phyloP scores from a whole-genome alignment of 805 yeast genomes.

The Nakazawaea anatomiae region DNA sequence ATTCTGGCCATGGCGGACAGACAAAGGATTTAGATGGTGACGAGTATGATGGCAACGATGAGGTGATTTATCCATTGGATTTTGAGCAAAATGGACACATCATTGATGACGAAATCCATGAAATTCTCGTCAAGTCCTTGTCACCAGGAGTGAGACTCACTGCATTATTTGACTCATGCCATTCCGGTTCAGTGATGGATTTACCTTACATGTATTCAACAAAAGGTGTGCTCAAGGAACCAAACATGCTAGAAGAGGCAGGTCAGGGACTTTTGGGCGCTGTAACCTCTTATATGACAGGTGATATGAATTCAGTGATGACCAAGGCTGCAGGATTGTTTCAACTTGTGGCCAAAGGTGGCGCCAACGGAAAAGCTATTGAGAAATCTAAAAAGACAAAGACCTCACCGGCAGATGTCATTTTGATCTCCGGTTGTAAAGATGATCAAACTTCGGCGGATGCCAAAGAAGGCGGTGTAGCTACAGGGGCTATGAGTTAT shows the following conservation, averaged over 20 bases:
- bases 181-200: slow-evolving; percentile 71
- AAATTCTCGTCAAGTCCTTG: slow-evolving; percentile 53
- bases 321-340: slow-evolving; percentile 37
- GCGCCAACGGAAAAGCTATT: slow-evolving; percentile 23
- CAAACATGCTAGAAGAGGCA: slow-evolving; percentile 69
- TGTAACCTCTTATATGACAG: slow-evolving; percentile 52
- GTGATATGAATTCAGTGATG: slow-evolving; percentile 42
- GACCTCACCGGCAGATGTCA: slow-evolving; percentile 64
- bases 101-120: slow-evolving; percentile 63
- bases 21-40: slow-evolving; percentile 61
- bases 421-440: slow-evolving; percentile 66
- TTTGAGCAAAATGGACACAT: slow-evolving; percentile 56
- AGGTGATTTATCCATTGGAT: slow-evolving; percentile 69
- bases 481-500: slow-evolving; percentile 76
- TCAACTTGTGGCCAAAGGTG: slow-evolving; percentile 32
- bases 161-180: slow-evolving; percentile 73
- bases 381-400: slow-evolving; percentile 41
- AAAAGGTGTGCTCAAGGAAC: slow-evolving; percentile 78
- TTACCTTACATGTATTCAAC: slow-evolving; percentile 73
- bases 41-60: slow-evolving; percentile 70
- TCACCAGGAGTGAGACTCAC: slow-evolving; percentile 66
- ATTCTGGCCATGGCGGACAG: slow-evolving; percentile 77
- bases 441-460: slow-evolving; percentile 72
- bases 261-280: slow-evolving; percentile 61
- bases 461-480: slow-evolving; percentile 53